Evolutionary conservation across 176 grass and related monocot genomes (phyloP).

Genomic region (Elaeis guineensis): DNA sequence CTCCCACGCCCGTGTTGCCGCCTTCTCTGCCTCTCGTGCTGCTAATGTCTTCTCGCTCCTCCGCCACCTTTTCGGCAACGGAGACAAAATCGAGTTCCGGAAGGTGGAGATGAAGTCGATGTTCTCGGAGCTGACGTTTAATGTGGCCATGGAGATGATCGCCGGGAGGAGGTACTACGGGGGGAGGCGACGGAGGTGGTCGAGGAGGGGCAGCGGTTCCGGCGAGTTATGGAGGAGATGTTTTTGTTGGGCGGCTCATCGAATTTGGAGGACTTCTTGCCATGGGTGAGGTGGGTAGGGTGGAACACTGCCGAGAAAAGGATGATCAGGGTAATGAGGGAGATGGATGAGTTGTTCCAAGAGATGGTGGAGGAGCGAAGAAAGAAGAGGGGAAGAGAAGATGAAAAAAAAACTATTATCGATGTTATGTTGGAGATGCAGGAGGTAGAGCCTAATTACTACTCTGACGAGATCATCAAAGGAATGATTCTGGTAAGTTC

Average conservation of each 20-base stretch:
- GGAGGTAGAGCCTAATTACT: not conserved
- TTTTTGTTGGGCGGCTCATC: not conserved
- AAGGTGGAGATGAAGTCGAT: not conserved
- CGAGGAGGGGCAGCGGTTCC: not conserved
- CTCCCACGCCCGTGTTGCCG: not conserved
- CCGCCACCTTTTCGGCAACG: not conserved
- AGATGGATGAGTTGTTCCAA: not conserved
- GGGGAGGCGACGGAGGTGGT: too few species aligned
- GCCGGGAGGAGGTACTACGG: not conserved
- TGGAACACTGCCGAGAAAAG: not conserved
- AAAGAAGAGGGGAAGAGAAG: not conserved
- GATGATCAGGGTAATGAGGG: not conserved
- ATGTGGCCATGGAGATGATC: not conserved
- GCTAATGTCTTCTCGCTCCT: not conserved
- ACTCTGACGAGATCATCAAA: not conserved
- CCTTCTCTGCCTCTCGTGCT: not conserved
- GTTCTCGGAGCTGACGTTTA: not conserved
- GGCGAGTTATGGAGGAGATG: not conserved
- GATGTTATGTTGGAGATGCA: not conserved
- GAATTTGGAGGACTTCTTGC: not conserved
- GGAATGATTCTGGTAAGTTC: not conserved
- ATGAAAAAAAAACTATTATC: not conserved
- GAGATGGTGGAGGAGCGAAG: not conserved
- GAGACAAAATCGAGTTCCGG: not conserved
- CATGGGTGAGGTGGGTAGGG: not conserved